Evolutionary conservation across 139 green algal genomes (phyloP).

Genomic region (Raphidocelis subcapitata): DNA sequence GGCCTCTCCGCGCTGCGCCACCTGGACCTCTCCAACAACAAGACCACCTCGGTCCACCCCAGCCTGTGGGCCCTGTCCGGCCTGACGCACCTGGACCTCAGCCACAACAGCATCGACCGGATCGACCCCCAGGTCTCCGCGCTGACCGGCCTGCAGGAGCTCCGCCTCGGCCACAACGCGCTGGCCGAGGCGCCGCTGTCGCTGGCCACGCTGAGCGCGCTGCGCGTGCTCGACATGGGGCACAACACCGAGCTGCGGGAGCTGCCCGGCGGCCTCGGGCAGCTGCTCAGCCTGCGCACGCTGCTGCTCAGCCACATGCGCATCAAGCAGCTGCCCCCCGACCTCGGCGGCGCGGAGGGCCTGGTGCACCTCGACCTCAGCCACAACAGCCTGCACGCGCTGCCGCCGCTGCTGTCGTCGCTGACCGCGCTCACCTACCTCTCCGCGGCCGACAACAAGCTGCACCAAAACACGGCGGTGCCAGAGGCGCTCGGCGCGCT

Average conservation of each 20-base stretch:
- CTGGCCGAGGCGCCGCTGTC: slow-evolving; percentile 6
- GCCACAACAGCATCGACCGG: slow-evolving; percentile 22
- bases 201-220: slow-evolving; percentile 6
- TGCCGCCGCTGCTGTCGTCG: slow-evolving; percentile 10
- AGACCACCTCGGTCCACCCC: slow-evolving; percentile 14
- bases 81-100: slow-evolving; percentile 22
- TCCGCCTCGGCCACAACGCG: slow-evolving; percentile 28
- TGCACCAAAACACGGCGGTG: slow-evolving; percentile 28
- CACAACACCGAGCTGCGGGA: slow-evolving; percentile 32
- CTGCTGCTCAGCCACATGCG: slow-evolving; percentile 27
- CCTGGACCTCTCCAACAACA: slow-evolving; percentile 28
- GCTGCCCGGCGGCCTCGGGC: slow-evolving; percentile 19
- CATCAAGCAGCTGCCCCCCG: slow-evolving; percentile 22
- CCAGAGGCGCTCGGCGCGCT: slow-evolving; percentile 13
- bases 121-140: too few species aligned
- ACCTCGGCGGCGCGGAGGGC: slow-evolving; percentile 5
- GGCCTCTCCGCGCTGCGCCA: slow-evolving; percentile 7
- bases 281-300: slow-evolving; percentile 1
- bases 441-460: slow-evolving; percentile 28
- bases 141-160: neutral
- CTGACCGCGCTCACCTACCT: slow-evolving; percentile 14
- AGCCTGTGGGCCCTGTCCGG: slow-evolving; percentile 21
- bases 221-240: slow-evolving; percentile 18
- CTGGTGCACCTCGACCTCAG: slow-evolving; percentile 30
- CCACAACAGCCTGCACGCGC: slow-evolving; percentile 24